A percentile compares a stretch with the other conserved stretches of the same genome.
These are phyloP conservation scores for Wickerhamomyces chambardii DNA, from an alignment of 805 yeast genomes.

Conservation along the genomic window DNA sequence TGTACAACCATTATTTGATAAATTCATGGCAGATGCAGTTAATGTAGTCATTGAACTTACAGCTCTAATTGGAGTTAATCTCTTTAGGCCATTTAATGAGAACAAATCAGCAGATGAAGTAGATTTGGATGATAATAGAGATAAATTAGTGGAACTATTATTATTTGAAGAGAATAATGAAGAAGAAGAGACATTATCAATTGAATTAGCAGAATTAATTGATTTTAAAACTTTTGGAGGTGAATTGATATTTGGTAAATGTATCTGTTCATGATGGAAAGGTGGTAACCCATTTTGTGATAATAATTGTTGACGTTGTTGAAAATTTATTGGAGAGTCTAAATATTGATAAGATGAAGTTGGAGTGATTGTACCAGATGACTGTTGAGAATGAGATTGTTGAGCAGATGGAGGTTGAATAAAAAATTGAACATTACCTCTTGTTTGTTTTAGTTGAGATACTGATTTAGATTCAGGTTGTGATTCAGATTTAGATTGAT, in stretches of 20 bases:
- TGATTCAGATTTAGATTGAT: too few relatives aligned
- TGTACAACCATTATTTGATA: too few relatives aligned
- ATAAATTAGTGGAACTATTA: conserved; percentile 15
- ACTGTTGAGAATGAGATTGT: not conserved
- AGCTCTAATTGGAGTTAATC: conserved; percentile 33
- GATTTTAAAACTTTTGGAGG: conserved; percentile 20
- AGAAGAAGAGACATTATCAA: conserved; percentile 10
- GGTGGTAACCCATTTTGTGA: conserved; percentile 2
- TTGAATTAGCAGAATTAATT: conserved; percentile 10
- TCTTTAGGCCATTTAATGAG: conserved; percentile 13
- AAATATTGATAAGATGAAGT: not conserved
- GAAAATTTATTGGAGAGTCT: not conserved
- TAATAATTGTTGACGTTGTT: conserved; percentile 1
- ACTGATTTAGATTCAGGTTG: too few relatives aligned
- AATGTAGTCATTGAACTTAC: conserved; percentile 7
- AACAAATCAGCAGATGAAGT: conserved; percentile 17
- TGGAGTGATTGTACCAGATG: not conserved
- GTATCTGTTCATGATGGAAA: conserved; percentile 7
- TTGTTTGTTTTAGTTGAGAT: too few relatives aligned
- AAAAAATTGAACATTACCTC: conserved; percentile 10
- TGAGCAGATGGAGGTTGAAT: conserved; percentile 6
- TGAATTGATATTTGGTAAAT: conserved; percentile 17
- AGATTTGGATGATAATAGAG: conserved; percentile 18
- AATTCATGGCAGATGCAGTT: conserved; percentile 7
- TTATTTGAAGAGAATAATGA: conserved; percentile 14